A percentile compares a stretch with the other conserved stretches of the same genome.
These are phyloP conservation scores for Gossypium raimondii DNA, from an alignment of 345 rosid species.

Conservation along the genomic window DNA sequence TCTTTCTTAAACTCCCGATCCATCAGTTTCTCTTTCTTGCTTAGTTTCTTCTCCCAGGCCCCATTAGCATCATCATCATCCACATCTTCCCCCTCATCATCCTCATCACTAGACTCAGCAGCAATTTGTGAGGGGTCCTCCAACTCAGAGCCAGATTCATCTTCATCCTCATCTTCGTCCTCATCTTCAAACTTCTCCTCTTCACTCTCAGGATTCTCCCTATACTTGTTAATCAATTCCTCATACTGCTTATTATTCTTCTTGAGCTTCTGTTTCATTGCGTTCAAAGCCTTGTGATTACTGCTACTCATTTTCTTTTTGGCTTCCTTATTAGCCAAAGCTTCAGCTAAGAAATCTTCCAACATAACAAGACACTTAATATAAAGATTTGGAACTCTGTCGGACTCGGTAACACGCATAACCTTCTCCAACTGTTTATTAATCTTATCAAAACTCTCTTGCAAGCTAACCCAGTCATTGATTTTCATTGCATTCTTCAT, in stretches of 20 bases:
- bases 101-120: conserved; percentile 37
- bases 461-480: conserved; percentile 90
- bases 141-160: conserved; percentile 25
- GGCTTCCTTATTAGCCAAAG: conserved; percentile 88
- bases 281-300: conserved; percentile 94
- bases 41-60: conserved; percentile 74
- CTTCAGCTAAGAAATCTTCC: conserved; percentile 80
- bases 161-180: conserved; percentile 25
- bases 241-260: conserved; percentile 84
- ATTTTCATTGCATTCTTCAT: conserved; percentile 95
- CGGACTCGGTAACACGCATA: conserved; percentile 73
- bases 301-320: conserved; percentile 97
- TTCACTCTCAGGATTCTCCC: conserved; percentile 76
- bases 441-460: conserved; percentile 80
- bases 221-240: conserved; percentile 58
- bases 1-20: conserved; percentile 70
- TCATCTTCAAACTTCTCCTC: conserved; percentile 51
- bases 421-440: conserved; percentile 98
- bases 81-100: conserved; percentile 31
- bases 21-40: conserved; percentile 73
- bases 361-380: conserved; percentile 79
- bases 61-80: conserved; percentile 30
- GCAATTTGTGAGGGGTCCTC: conserved; percentile 51
- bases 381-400: conserved; percentile 58
- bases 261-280: conserved; percentile 92